These are phyloP conservation scores for Auriculariales sp. DNA, from an alignment of 768 basidiomycete species.

Conservation along the genomic window DNA sequence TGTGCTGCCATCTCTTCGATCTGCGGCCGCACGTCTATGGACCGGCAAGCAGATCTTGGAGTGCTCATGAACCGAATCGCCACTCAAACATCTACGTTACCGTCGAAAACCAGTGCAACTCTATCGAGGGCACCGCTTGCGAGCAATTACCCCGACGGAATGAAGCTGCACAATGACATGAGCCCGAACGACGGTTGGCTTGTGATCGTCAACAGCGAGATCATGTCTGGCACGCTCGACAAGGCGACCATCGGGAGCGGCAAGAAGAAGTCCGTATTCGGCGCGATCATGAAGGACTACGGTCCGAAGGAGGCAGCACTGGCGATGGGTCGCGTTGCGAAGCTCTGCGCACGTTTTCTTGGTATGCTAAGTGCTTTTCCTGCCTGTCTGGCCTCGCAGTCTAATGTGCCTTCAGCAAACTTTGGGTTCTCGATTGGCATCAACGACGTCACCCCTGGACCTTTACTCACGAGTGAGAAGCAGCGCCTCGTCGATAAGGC, in stretches of 20 bases:
- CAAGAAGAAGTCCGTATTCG: slow-evolving; percentile 98
- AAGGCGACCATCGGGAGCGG: slow-evolving; percentile 95
- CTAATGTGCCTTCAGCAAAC: slow-evolving; percentile 50
- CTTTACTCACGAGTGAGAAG: slow-evolving; percentile 64
- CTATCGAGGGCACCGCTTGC: slow-evolving; percentile 62
- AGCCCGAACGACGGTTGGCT: slow-evolving; percentile 97
- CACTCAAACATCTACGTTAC: slow-evolving; percentile 75
- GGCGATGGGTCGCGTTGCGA: slow-evolving; percentile 93
- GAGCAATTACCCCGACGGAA: slow-evolving; percentile 41
- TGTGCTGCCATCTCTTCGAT: slow-evolving; percentile 93
- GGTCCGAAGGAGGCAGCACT: slow-evolving; percentile 86
- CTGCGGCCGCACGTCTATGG: slow-evolving; percentile 86
- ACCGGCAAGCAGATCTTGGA: slow-evolving; percentile 99
- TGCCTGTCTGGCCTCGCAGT: not conserved
- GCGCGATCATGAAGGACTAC: slow-evolving; percentile 93
- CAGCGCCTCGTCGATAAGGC: slow-evolving; percentile 76
- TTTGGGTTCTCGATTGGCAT: slow-evolving; percentile 96
- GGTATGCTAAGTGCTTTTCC: slow-evolving; percentile 32
- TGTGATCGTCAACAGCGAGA: slow-evolving; percentile 92
- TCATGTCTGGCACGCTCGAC: slow-evolving; percentile 99
- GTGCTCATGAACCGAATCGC: slow-evolving; percentile 87
- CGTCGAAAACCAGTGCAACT: slow-evolving; percentile 91
- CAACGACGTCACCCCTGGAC: slow-evolving; percentile 95
- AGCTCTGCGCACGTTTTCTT: slow-evolving; percentile 87
- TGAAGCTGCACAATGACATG: slow-evolving; percentile 57